Percentiles rank a stretch among this genome's conserved stretches.
Evolutionary conservation across 495 filamentous ascomycete genomes (phyloP).

Genomic region (Aspergillus wentii): DNA sequence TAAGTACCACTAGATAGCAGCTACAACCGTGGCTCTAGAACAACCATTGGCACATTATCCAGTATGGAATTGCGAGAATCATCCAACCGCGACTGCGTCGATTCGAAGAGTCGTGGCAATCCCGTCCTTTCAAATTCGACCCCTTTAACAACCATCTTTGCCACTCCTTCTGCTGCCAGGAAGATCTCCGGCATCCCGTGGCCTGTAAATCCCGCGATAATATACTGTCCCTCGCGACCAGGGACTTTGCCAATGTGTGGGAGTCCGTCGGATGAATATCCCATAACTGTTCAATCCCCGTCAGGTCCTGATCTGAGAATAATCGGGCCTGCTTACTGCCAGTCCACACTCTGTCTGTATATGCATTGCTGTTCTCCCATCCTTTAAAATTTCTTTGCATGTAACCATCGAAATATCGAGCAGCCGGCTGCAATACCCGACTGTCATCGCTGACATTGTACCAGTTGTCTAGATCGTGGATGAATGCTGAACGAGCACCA

Average conservation of each 20-base stretch:
- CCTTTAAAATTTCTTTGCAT: conserved; percentile 43
- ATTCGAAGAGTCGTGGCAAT: conserved; percentile 35
- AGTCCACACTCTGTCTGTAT: conserved; percentile 46
- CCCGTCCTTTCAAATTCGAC: conserved; percentile 31
- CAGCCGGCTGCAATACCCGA: conserved; percentile 32
- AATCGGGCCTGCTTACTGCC: conserved; percentile 30
- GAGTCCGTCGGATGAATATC: conserved; percentile 33
- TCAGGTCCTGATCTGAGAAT: neutral
- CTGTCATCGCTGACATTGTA: conserved; percentile 47
- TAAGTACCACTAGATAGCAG: too few relatives aligned
- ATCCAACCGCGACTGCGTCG: too few relatives aligned
- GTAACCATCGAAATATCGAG: conserved; percentile 41
- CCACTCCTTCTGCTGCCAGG: conserved; percentile 38
- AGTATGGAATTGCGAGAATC: too few relatives aligned
- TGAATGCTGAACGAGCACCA: conserved; percentile 37
- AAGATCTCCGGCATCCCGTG: conserved; percentile 49
- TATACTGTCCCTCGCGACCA: conserved; percentile 30
- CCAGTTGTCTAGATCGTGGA: conserved; percentile 33
- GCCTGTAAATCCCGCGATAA: conserved; percentile 46
- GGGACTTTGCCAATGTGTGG: conserved; percentile 45
- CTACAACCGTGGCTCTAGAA: too few relatives aligned
- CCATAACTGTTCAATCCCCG: conserved; percentile 25
- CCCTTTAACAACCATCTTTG: conserved; percentile 34
- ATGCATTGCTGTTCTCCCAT: conserved; percentile 42
- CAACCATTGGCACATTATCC: too few relatives aligned